Conservation (phyloP, 345 rosid genomes). For the Lepidium didymum region DNA sequence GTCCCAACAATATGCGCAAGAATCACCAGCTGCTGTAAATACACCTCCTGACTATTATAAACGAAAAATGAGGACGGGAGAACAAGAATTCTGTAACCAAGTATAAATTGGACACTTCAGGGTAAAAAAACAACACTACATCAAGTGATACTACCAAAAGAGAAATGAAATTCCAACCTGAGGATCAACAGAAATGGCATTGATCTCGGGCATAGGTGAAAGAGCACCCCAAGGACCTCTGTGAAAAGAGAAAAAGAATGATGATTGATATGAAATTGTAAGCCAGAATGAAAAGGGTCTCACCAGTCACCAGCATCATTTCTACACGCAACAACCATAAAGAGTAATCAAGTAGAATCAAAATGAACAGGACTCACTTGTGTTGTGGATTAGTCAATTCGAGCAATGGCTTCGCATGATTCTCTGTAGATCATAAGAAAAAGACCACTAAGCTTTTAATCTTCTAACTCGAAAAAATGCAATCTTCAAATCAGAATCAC, state of each 20-base stretch:
- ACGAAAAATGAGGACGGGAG: background rate
- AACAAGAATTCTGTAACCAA: background rate
- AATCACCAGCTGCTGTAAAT: constrained; percentile 89
- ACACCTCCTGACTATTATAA: constrained; percentile 59
- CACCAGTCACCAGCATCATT: background rate
- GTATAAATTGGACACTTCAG: background rate
- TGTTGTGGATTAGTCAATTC: constrained; percentile 80
- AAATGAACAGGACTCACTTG: constrained; percentile 47
- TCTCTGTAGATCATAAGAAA: constrained; percentile 39
- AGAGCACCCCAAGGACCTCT: constrained; percentile 99
- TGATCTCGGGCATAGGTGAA: constrained; percentile 87
- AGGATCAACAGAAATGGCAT: constrained; percentile 67
- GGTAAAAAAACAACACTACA: background rate
- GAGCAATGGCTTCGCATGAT: constrained; percentile 52
- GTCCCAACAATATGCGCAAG: constrained; percentile 96
- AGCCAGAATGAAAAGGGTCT: background rate
- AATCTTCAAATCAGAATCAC: background rate
- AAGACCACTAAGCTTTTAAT: background rate
- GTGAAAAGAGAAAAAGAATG: background rate
- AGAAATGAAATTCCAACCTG: constrained; percentile 38
- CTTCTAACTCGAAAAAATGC: background rate
- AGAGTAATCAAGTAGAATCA: background rate
- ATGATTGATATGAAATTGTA: constrained; percentile 2
- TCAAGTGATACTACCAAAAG: background rate
- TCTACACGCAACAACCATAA: background rate